phyloP scores from a whole-genome alignment of 495 filamentous ascomycete genomes.

The Elasticomyces elasticus region DNA sequence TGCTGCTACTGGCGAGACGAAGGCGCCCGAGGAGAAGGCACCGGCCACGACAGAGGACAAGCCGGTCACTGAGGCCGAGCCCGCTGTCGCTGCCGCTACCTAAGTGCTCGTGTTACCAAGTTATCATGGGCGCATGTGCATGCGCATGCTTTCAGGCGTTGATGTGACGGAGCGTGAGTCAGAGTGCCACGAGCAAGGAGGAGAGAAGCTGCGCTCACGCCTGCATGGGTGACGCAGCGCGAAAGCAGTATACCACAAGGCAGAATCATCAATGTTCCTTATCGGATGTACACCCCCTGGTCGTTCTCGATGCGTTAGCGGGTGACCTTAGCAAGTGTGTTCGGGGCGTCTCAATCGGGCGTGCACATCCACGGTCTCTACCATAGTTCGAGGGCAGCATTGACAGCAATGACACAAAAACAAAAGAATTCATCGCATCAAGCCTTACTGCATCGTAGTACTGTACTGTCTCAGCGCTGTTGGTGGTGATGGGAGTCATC shows the following conservation, averaged over 20 bases:
- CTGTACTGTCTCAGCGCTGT: too few species aligned
- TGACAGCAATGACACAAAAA: too few species aligned
- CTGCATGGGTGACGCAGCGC: background rate
- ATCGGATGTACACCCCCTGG: too few species aligned
- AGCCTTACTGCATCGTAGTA: too few species aligned
- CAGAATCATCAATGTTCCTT: too few species aligned
- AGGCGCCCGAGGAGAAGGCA: constrained; percentile 42
- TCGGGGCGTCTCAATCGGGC: background rate
- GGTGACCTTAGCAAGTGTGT: background rate
- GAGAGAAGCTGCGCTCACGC: background rate
- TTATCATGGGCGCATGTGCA: background rate
- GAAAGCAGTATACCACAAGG: background rate
- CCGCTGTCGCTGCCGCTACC: constrained; percentile 12
- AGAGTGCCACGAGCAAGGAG: too few species aligned
- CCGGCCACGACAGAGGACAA: constrained; percentile 32
- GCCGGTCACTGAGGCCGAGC: constrained; percentile 10
- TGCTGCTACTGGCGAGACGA: constrained; percentile 43
- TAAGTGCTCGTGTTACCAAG: background rate
- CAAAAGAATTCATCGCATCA: too few species aligned
- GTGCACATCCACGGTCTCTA: background rate
- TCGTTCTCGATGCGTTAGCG: too few species aligned
- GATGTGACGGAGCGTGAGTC: too few species aligned
- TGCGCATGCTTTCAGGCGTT: background rate
- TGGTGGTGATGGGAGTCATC: too few species aligned
- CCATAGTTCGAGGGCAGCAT: background rate